These are phyloP conservation scores for Eruca vesicaria DNA, from an alignment of 441 rosid species.

Conservation along the genomic window DNA sequence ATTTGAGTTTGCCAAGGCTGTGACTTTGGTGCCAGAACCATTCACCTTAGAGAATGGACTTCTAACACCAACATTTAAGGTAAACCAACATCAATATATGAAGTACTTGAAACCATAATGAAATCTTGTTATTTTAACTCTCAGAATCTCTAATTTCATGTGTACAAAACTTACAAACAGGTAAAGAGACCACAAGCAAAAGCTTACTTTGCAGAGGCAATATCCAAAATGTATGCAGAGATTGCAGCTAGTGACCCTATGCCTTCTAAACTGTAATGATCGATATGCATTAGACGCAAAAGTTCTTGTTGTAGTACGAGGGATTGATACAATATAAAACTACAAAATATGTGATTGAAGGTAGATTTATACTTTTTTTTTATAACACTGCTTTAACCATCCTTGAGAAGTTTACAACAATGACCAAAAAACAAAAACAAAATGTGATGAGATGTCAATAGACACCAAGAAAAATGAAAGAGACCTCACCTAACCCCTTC, in stretches of 20 bases:
- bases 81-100: conserved; percentile 13
- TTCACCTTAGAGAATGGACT: conserved; percentile 63
- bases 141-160: background rate
- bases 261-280: conserved; percentile 32
- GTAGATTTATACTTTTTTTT: background rate
- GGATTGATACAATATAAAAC: background rate
- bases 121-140: background rate
- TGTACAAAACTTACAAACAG: conserved; percentile 27
- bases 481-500: too few relatives aligned
- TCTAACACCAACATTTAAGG: conserved; percentile 77
- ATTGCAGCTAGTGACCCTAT: conserved; percentile 43
- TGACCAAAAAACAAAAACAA: too few relatives aligned
- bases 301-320: background rate
- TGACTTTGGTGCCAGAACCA: conserved; percentile 64
- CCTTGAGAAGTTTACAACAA: too few relatives aligned
- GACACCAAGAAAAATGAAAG: too few relatives aligned
- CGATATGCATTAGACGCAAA: background rate
- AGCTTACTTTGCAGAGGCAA: conserved; percentile 55
- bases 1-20: conserved; percentile 68
- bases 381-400: too few relatives aligned
- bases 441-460: too few relatives aligned
- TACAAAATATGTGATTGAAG: conserved; percentile 5
- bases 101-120: background rate
- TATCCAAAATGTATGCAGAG: conserved; percentile 58
- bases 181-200: conserved; percentile 68